A percentile compares a stretch with the other conserved stretches of the same genome.
These are phyloP conservation scores for Phytophthora meadii DNA, from an alignment of 352 stramenopile species.

Conservation along the genomic window DNA sequence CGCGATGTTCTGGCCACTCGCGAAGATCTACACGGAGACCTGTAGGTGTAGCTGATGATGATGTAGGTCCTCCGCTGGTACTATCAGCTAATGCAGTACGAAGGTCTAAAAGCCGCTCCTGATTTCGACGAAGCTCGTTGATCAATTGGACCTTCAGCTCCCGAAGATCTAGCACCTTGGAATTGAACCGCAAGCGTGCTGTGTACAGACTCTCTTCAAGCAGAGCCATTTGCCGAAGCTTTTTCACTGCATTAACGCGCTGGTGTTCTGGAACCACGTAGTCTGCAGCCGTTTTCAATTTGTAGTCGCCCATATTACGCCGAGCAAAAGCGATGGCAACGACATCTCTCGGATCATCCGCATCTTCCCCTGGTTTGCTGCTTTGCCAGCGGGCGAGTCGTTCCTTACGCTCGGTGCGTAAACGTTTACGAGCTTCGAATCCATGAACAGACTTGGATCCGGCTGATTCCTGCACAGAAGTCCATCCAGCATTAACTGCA, in stretches of 20 bases:
- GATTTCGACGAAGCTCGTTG: constrained; percentile 64
- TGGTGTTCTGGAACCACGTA: constrained; percentile 92
- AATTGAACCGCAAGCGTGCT: constrained; percentile 89
- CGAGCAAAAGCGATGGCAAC: constrained; percentile 89
- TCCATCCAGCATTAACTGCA: constrained; percentile 14
- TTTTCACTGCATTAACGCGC: constrained; percentile 91
- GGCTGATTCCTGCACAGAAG: constrained; percentile 5
- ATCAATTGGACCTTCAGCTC: constrained; percentile 90
- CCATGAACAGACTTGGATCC: constrained; percentile 57
- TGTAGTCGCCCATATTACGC: constrained; percentile 93
- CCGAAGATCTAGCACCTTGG: constrained; percentile 89
- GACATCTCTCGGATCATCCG: constrained; percentile 91
- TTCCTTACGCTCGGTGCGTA: constrained; percentile 77
- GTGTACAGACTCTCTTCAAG: constrained; percentile 86
- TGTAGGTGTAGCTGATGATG: not conserved
- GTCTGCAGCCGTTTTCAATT: constrained; percentile 86
- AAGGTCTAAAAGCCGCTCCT: constrained; percentile 61
- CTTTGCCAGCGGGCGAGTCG: constrained; percentile 63
- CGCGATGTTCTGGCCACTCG: constrained; percentile 91
- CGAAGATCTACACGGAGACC: constrained; percentile 59
- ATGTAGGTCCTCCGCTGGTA: not conserved
- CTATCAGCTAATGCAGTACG: constrained; percentile 41
- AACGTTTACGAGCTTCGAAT: constrained; percentile 83
- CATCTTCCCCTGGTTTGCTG: constrained; percentile 88
- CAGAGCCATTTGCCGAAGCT: constrained; percentile 86